A percentile compares a stretch with the other conserved stretches of the same genome.
Evolutionary conservation across 257 asterid genomes (phyloP).

Genomic region (Prunella vulgaris): DNA sequence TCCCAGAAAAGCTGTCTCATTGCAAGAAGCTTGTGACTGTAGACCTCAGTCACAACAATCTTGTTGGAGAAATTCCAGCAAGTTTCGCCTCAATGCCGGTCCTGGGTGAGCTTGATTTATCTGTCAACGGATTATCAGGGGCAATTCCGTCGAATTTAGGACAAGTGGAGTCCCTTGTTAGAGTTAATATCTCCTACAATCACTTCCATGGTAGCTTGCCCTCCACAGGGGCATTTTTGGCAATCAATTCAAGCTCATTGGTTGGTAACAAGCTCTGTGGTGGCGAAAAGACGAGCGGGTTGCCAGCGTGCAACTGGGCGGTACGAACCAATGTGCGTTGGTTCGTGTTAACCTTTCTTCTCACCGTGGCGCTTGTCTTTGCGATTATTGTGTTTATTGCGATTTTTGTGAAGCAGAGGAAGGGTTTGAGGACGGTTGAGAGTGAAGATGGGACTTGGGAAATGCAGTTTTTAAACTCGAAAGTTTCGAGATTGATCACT

Average conservation of each 20-base stretch:
- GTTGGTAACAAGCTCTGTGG: slow-evolving; percentile 60
- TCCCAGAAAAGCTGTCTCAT: slow-evolving; percentile 48
- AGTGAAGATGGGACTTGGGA: slow-evolving; percentile 64
- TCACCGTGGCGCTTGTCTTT: slow-evolving; percentile 30
- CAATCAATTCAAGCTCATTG: slow-evolving; percentile 51
- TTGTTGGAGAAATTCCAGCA: slow-evolving; percentile 51
- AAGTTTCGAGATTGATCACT: slow-evolving; percentile 30
- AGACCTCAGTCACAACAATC: slow-evolving; percentile 60
- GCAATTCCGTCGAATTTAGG: slow-evolving; percentile 59
- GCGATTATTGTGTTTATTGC: slow-evolving; percentile 16
- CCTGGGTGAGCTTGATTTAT: slow-evolving; percentile 75
- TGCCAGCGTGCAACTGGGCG: slow-evolving; percentile 47
- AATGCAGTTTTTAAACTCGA: slow-evolving; percentile 42
- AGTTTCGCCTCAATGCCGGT: slow-evolving; percentile 64
- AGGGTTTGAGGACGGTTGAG: slow-evolving; percentile 32
- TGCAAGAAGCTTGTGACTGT: slow-evolving; percentile 70
- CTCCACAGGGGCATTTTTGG: slow-evolving; percentile 63
- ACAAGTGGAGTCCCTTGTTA: slow-evolving; percentile 56
- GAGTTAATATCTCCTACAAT: slow-evolving; percentile 65
- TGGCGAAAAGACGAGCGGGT: slow-evolving; percentile 39
- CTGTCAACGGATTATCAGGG: slow-evolving; percentile 55
- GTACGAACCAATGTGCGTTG: slow-evolving; percentile 36
- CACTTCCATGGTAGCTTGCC: slow-evolving; percentile 66
- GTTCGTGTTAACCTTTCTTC: slow-evolving; percentile 45
- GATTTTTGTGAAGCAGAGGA: slow-evolving; percentile 25